phyloP scores from a whole-genome alignment of 2,329 filamentous ascomycete species.

The Colletotrichum chrysophilum region DNA sequence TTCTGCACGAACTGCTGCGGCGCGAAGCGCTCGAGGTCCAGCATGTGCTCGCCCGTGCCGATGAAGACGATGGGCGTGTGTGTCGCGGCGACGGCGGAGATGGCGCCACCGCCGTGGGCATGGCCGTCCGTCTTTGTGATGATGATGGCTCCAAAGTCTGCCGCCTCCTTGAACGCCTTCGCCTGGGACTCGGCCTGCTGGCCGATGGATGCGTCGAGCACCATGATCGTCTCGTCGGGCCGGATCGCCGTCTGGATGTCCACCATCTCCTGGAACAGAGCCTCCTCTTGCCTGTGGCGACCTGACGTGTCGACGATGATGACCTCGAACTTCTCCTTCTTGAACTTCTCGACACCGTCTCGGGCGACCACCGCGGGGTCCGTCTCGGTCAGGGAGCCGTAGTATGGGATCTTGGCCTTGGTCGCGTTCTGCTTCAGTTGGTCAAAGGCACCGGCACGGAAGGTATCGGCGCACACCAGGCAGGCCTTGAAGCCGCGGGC shows the following conservation, averaged over 20 bases:
- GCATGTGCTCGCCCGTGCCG: conserved; percentile 95
- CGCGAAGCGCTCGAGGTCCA: conserved; percentile 91
- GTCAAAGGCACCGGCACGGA: conserved; percentile 97
- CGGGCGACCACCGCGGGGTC: conserved; percentile 91
- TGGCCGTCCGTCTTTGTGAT: conserved; percentile 99
- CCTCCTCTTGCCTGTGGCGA: conserved; percentile 91
- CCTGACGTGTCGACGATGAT: conserved; percentile 99
- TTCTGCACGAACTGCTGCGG: conserved; percentile 94
- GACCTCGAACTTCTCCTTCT: conserved; percentile 97
- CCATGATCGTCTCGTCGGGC: conserved; percentile 98
- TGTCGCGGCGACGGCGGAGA: conserved; percentile 95
- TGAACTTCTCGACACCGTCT: conserved; percentile 98
- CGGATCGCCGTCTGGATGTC: conserved; percentile 91
- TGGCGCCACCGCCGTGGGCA: conserved; percentile 93
- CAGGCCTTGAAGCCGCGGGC: conserved; percentile 91
- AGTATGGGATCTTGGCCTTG: conserved; percentile 99
- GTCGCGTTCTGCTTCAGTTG: conserved; percentile 99
- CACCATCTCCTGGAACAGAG: conserved; percentile 96
- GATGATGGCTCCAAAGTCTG: conserved; percentile 97
- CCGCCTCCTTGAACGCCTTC: conserved; percentile 95
- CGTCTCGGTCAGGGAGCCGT: conserved; percentile 93
- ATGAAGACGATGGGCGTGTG: conserved; percentile 98
- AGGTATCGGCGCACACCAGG: conserved; percentile 96
- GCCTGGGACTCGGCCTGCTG: conserved; percentile 95
- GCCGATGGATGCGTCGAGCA: conserved; percentile 94